Conservation (phyloP, 495 filamentous ascomycete species). For the Elaphomyces granulatus region DNA sequence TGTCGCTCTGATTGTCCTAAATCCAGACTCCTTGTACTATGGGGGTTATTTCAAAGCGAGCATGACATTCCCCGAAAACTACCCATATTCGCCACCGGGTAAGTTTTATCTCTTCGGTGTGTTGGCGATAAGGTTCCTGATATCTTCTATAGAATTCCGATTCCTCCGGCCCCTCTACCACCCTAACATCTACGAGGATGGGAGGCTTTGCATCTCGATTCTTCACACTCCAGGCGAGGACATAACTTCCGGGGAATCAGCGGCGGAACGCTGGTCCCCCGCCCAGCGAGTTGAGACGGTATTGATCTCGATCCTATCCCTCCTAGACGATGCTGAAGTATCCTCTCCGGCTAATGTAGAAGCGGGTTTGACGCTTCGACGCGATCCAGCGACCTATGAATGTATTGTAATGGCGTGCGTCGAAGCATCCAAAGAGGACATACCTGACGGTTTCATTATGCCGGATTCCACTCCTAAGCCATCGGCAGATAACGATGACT, state of each 20-base stretch:
- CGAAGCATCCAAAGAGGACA: conserved; percentile 56
- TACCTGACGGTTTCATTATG: conserved; percentile 70
- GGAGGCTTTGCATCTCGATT: conserved; percentile 91
- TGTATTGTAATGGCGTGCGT: conserved; percentile 52
- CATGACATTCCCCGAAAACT: conserved; percentile 80
- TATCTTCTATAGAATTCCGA: conserved; percentile 61
- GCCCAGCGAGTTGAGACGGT: conserved; percentile 89
- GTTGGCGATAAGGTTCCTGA: too few relatives aligned
- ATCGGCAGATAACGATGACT: conserved; percentile 48
- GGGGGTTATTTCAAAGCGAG: conserved; percentile 83
- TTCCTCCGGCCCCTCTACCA: conserved; percentile 79
- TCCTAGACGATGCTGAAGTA: conserved; percentile 88
- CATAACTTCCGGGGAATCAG: conserved; percentile 76
- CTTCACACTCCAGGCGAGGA: conserved; percentile 87
- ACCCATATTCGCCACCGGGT: conserved; percentile 79
- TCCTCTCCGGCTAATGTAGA: conserved; percentile 92
- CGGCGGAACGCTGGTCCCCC: conserved; percentile 83
- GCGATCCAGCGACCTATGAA: conserved; percentile 52
- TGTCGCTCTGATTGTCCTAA: conserved; percentile 80
- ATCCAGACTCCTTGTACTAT: conserved; percentile 79
- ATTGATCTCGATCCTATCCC: conserved; percentile 78
- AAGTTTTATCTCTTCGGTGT: conserved; percentile 5
- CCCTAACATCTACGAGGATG: conserved; percentile 86
- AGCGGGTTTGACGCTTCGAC: conserved; percentile 72
- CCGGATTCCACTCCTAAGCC: conserved; percentile 50